Percentiles rank a stretch among this genome's conserved stretches.
phyloP scores from a whole-genome alignment of 805 yeast species.

The Kuraishia piskuri region DNA sequence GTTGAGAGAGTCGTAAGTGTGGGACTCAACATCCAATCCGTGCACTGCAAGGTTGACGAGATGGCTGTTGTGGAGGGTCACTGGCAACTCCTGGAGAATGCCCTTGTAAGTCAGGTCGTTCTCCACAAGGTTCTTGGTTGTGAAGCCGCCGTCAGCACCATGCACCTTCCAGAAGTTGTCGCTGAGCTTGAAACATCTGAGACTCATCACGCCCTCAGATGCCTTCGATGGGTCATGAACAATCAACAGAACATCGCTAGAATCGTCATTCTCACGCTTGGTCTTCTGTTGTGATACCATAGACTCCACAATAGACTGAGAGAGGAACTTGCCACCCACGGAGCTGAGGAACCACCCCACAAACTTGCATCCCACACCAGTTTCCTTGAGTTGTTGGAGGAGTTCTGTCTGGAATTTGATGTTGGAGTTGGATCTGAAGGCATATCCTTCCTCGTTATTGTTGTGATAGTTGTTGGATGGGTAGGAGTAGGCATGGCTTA shows the following conservation, averaged over 20 bases:
- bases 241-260: conserved; percentile 35
- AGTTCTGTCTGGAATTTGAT: conserved; percentile 61
- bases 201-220: conserved; percentile 50
- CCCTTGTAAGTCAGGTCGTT: conserved; percentile 55
- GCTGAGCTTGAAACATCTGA: conserved; percentile 65
- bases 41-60: conserved; percentile 34
- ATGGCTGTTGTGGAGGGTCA: conserved; percentile 58
- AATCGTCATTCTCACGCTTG: conserved; percentile 17
- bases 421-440: conserved; percentile 45
- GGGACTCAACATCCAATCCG: conserved; percentile 10
- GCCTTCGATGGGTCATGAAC: conserved; percentile 67
- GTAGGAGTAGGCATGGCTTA: conserved; percentile 60
- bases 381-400: conserved; percentile 48
- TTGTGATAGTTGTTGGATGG: conserved; percentile 29
- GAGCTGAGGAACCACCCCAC: conserved; percentile 80
- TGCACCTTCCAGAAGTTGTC: conserved; percentile 47
- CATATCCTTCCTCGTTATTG: conserved; percentile 49
- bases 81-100: conserved; percentile 64
- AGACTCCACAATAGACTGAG: conserved; percentile 58
- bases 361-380: conserved; percentile 59
- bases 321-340: conserved; percentile 59
- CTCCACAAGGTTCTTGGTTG: conserved; percentile 51
- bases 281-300: conserved; percentile 51
- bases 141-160: conserved; percentile 49
- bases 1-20: conserved; percentile 27